Percentiles rank a stretch among this genome's conserved stretches.
Evolutionary conservation across 73 alveolate genomes (phyloP).

Genomic region (Paramecium sonneborni): DNA sequence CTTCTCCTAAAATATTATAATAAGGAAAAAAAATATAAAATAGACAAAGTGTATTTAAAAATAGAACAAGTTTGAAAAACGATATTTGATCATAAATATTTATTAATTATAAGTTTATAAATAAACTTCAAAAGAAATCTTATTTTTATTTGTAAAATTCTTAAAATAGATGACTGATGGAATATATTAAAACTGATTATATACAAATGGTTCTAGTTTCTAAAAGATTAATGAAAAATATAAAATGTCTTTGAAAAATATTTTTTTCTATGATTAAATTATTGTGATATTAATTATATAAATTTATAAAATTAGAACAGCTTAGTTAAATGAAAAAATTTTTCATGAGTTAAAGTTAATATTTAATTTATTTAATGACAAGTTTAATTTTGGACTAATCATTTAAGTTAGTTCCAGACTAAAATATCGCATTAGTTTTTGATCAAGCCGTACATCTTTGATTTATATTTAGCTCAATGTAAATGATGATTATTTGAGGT

Average conservation of each 20-base stretch:
- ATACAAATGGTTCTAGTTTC: too few relatives aligned
- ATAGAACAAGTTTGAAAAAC: neutral
- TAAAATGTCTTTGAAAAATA: too few relatives aligned
- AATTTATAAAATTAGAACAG: neutral
- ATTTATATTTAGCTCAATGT: neutral
- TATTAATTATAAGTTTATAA: neutral
- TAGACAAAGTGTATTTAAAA: neutral
- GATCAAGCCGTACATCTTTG: neutral
- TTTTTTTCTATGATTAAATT: too few relatives aligned
- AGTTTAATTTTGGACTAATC: neutral
- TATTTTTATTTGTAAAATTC: too few relatives aligned
- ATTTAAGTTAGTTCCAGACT: conserved; percentile 3
- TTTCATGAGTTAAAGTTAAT: neutral
- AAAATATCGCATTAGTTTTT: neutral
- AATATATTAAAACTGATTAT: too few relatives aligned
- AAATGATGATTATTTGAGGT: neutral
- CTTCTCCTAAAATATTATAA: neutral
- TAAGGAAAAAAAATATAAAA: neutral
- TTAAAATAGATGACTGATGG: too few relatives aligned
- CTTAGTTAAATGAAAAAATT: neutral
- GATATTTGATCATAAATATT: neutral
- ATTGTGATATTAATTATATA: neutral
- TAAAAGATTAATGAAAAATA: too few relatives aligned
- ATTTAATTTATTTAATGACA: neutral
- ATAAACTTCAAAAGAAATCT: neutral